These are phyloP conservation scores for Cercospora sp. DNA, from an alignment of 2,329 filamentous ascomycete species.

Conservation along the genomic window DNA sequence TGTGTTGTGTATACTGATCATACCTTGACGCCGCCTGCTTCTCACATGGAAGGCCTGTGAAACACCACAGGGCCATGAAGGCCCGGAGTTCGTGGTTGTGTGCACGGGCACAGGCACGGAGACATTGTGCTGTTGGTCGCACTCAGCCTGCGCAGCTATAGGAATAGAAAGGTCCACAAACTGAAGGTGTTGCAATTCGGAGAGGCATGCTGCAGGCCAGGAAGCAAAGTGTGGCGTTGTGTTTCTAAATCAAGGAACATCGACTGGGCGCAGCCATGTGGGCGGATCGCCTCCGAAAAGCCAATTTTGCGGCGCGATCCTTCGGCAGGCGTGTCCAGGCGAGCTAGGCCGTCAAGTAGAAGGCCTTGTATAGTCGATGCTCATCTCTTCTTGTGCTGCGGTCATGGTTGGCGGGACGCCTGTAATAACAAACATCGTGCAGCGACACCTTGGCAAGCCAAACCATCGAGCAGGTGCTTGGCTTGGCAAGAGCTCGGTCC, in stretches of 20 bases:
- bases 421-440: not conserved
- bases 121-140: not conserved
- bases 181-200: not conserved
- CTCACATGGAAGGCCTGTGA: not conserved
- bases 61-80: not conserved
- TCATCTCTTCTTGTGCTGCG: not conserved
- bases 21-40: not conserved
- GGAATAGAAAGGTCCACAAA: not conserved
- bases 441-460: not conserved
- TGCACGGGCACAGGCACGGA: not conserved
- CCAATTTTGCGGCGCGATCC: not conserved
- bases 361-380: not conserved
- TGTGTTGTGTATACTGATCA: not conserved
- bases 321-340: not conserved
- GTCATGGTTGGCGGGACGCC: not conserved
- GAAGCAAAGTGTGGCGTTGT: conserved; percentile 9
- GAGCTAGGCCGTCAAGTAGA: not conserved
- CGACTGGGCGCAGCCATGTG: conserved; percentile 8
- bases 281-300: not conserved
- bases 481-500: not conserved
- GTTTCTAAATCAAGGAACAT: conserved; percentile 14
- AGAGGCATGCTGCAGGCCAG: conserved; percentile 1
- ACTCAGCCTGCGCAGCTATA: not conserved
- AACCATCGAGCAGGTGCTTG: not conserved
- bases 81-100: not conserved